Evolutionary conservation across 257 asterid species (phyloP).

Genomic region (Solanum pennellii): DNA sequence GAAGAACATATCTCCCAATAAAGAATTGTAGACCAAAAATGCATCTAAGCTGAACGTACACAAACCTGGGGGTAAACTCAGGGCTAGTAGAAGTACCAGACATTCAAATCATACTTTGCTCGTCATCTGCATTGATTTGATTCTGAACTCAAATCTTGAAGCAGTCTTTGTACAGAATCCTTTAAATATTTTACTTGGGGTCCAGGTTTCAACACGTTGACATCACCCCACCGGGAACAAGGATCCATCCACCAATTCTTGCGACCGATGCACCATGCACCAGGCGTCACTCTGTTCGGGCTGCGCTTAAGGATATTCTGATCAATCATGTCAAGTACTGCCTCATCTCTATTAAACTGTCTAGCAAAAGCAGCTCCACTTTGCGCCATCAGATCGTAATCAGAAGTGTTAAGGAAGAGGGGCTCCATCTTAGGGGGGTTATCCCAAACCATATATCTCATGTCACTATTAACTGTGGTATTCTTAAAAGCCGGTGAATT

Average conservation of each 20-base stretch:
- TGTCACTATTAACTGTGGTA: constrained; percentile 70
- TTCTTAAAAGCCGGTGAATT: constrained; percentile 71
- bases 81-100: neutral
- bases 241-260: constrained; percentile 69
- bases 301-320: constrained; percentile 56
- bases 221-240: constrained; percentile 82
- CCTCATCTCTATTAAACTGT: constrained; percentile 48
- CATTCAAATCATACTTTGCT: neutral
- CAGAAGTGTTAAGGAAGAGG: constrained; percentile 44
- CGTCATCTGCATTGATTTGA: constrained; percentile 54
- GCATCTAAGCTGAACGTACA: neutral
- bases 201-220: constrained; percentile 64
- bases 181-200: constrained; percentile 40
- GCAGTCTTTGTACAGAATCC: constrained; percentile 36
- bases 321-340: constrained; percentile 79
- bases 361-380: constrained; percentile 96
- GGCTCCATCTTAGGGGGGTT: constrained; percentile 98
- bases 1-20: constrained; percentile 21
- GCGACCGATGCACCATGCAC: constrained; percentile 85
- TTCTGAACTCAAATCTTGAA: constrained; percentile 34
- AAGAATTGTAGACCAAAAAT: constrained; percentile 25
- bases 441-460: constrained; percentile 91
- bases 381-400: constrained; percentile 48
- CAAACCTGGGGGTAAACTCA: neutral
- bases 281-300: constrained; percentile 63